Conservation (phyloP, 2,329 filamentous ascomycete species). For the Talaromyces islandicus region DNA sequence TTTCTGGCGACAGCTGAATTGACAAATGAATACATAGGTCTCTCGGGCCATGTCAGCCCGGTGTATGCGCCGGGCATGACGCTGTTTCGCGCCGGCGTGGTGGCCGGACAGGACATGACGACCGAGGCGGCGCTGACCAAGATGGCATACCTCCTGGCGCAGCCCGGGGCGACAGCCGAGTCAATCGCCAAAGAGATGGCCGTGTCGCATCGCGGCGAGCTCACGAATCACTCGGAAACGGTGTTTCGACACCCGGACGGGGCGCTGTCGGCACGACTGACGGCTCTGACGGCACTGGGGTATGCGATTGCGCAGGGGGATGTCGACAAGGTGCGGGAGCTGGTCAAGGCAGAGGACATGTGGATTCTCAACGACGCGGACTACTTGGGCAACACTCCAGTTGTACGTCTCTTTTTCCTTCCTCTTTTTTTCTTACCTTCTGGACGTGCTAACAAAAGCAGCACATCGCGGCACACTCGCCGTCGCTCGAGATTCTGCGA, state of each 20-base stretch:
- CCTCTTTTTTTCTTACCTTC: too few relatives aligned
- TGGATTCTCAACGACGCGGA: conserved; percentile 69
- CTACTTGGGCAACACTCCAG: conserved; percentile 71
- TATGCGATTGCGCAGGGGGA: conserved; percentile 74
- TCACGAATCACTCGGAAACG: conserved; percentile 68
- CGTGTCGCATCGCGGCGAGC: conserved; percentile 71
- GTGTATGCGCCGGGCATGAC: conserved; percentile 73
- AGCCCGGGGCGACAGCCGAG: conserved; percentile 56
- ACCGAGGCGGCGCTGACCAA: conserved; percentile 89
- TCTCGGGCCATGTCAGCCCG: conserved; percentile 67
- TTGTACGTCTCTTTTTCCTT: conserved; percentile 22
- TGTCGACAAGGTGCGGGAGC: conserved; percentile 57
- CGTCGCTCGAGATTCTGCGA: conserved; percentile 50
- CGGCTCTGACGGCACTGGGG: conserved; percentile 68
- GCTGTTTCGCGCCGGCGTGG: conserved; percentile 75
- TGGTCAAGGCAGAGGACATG: conserved; percentile 61
- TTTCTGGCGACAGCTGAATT: neutral
- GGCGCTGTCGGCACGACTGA: conserved; percentile 50
- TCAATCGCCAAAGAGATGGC: conserved; percentile 69
- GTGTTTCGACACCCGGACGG: conserved; percentile 70
- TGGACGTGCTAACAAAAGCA: conserved; percentile 17
- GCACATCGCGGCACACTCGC: conserved; percentile 54
- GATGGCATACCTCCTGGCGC: conserved; percentile 74
- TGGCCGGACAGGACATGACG: conserved; percentile 84
- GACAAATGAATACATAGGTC: conserved; percentile 24